Percentiles rank a stretch among this genome's conserved stretches.
Evolutionary conservation across 2,329 filamentous ascomycete species (phyloP).

Genomic region (Furcasterigmium sp.): DNA sequence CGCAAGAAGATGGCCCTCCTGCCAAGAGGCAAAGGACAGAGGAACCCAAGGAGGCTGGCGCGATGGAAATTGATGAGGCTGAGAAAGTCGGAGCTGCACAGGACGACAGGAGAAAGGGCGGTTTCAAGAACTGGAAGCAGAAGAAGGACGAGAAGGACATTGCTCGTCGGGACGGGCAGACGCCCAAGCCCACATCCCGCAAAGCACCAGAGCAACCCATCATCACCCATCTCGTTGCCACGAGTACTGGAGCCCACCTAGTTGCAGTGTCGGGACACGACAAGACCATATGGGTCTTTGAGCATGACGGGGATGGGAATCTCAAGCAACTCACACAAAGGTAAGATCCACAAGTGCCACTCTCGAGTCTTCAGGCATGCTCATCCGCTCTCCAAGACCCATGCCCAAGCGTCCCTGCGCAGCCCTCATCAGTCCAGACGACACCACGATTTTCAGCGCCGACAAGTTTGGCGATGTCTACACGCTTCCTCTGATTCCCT

Average conservation of each 20-base stretch:
- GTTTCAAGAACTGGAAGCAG: no score
- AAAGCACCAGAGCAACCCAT: conserved; percentile 51
- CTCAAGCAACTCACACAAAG: conserved; percentile 68
- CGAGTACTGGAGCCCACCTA: conserved; percentile 61
- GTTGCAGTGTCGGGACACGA: conserved; percentile 84
- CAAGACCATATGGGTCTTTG: conserved; percentile 82
- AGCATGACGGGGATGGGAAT: conserved; percentile 54
- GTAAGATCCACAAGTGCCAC: conserved; percentile 32
- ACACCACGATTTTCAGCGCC: conserved; percentile 69
- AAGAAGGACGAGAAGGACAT: conserved; percentile 12
- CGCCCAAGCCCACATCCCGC: conserved; percentile 19
- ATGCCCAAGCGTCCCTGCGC: conserved; percentile 91
- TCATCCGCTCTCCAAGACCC: conserved; percentile 40
- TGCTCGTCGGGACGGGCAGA: conserved; percentile 16
- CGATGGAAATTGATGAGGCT: conserved; percentile 14
- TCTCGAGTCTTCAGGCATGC: conserved; percentile 6
- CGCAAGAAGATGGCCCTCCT: conserved; percentile 25
- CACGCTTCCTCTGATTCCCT: conserved; percentile 64
- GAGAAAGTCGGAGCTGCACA: conserved; percentile 8
- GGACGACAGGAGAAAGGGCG: not conserved
- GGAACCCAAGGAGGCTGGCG: conserved; percentile 15
- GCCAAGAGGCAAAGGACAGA: conserved; percentile 35
- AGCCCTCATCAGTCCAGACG: conserved; percentile 63
- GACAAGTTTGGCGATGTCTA: conserved; percentile 99
- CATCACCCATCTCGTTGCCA: conserved; percentile 63